phyloP scores from a whole-genome alignment of 192 early-diverging fungal genomes.

The Haplosporangium gracile region DNA sequence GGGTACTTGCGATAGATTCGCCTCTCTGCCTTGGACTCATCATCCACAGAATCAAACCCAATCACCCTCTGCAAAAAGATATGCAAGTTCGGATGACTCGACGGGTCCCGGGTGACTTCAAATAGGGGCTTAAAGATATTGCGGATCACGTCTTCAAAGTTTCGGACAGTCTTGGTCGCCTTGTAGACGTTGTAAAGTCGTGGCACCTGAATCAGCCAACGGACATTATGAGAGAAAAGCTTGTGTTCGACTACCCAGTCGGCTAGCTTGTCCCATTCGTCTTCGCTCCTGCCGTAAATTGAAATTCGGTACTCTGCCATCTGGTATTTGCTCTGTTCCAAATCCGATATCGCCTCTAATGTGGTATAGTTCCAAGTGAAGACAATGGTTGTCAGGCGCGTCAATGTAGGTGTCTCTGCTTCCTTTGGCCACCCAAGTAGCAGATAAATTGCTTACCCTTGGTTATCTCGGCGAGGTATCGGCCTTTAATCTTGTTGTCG shows the following conservation, averaged over 20 bases:
- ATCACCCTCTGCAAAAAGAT: constrained; percentile 95
- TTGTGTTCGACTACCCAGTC: constrained; percentile 94
- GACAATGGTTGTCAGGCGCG: not conserved
- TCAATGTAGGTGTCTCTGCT: not conserved
- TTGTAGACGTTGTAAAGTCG: constrained; percentile 93
- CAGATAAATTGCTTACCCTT: constrained; percentile 65
- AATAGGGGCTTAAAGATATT: constrained; percentile 94
- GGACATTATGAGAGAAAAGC: constrained; percentile 91
- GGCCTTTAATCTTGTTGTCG: constrained; percentile 89
- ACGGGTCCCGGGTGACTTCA: constrained; percentile 90
- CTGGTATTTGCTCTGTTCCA: constrained; percentile 96
- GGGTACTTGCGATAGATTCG: constrained; percentile 88
- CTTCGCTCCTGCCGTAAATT: constrained; percentile 87
- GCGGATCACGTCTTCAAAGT: constrained; percentile 82
- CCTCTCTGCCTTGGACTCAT: constrained; percentile 91
- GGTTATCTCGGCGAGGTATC: constrained; percentile 93
- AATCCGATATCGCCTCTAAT: constrained; percentile 86
- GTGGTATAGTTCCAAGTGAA: not conserved
- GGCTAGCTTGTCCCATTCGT: constrained; percentile 96
- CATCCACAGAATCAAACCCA: constrained; percentile 95
- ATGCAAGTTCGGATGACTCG: constrained; percentile 90
- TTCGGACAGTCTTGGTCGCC: constrained; percentile 67
- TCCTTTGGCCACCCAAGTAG: not conserved
- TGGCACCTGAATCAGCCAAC: constrained; percentile 95
- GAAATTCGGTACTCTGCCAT: constrained; percentile 95